phyloP scores from a whole-genome alignment of 192 early-diverging fungal genomes.

The Coemansia sp. region DNA sequence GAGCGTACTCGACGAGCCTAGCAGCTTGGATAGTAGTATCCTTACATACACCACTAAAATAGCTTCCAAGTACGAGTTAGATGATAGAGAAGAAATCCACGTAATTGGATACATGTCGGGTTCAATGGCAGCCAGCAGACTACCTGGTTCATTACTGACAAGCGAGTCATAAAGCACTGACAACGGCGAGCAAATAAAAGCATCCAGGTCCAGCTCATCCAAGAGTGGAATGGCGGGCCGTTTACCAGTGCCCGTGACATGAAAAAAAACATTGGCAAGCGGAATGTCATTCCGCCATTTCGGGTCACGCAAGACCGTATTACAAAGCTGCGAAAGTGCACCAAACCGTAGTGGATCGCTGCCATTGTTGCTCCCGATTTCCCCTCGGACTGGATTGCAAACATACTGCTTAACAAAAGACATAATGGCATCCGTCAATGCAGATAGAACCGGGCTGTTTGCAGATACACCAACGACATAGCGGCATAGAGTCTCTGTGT shows the following conservation, averaged over 20 bases:
- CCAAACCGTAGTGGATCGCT: constrained; percentile 3
- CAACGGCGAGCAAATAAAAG: not conserved
- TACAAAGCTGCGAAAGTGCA: constrained; percentile 20
- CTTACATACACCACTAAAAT: not conserved
- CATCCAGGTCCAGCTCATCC: not conserved
- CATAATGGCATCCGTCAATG: constrained; percentile 9
- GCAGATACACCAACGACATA: constrained; percentile 35
- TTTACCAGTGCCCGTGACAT: not conserved
- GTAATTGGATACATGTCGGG: not conserved
- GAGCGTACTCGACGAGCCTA: not conserved
- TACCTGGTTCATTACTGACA: not conserved
- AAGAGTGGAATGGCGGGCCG: not conserved
- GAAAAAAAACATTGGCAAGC: constrained; percentile 4
- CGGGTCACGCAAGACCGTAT: not conserved
- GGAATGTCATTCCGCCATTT: not conserved
- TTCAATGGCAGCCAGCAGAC: not conserved
- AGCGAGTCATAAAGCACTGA: constrained; percentile 9
- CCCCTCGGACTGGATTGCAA: not conserved
- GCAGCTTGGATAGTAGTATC: not conserved
- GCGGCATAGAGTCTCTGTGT: constrained; percentile 29
- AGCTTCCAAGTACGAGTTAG: not conserved
- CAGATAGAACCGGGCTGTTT: constrained; percentile 28
- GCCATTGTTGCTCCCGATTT: not conserved
- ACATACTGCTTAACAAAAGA: constrained; percentile 16
- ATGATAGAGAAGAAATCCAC: not conserved